Evolutionary conservation across 805 yeast genomes (phyloP).

Genomic region (Candida sithepensis): DNA sequence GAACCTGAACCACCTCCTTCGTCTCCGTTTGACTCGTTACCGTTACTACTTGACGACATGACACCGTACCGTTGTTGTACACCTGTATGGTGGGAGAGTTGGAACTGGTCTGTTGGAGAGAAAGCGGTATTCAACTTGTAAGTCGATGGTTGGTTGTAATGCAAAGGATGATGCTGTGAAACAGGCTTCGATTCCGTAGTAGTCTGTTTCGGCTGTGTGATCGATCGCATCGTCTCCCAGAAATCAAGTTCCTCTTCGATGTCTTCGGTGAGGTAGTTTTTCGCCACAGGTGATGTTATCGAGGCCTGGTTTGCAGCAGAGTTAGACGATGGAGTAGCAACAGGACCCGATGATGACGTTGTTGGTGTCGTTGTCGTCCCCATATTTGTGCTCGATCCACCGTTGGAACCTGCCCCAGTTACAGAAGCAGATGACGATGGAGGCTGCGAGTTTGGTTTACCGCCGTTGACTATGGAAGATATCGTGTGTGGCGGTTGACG

Average conservation of each 20-base stretch:
- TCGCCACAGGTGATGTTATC: conserved; percentile 14
- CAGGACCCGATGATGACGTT: neutral
- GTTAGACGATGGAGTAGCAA: conserved; percentile 5
- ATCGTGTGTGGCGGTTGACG: neutral
- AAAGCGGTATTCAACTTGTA: conserved; percentile 1
- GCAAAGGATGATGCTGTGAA: conserved; percentile 53
- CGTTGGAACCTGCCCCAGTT: conserved; percentile 2
- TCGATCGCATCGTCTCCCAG: conserved; percentile 64
- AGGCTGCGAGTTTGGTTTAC: neutral
- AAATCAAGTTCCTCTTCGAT: conserved; percentile 64
- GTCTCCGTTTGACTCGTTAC: no score
- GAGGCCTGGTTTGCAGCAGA: conserved; percentile 5
- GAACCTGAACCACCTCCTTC: no score
- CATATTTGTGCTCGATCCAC: neutral
- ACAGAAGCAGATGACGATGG: conserved; percentile 2
- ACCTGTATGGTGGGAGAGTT: conserved; percentile 5
- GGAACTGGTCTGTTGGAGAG: conserved; percentile 3
- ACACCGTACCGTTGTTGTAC: conserved; percentile 9
- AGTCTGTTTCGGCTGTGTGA: conserved; percentile 40
- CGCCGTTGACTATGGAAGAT: neutral
- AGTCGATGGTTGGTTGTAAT: conserved; percentile 31
- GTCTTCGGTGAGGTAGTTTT: conserved; percentile 36
- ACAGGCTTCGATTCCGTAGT: conserved; percentile 35
- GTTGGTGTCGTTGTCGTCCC: neutral
- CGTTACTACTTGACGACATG: neutral